phyloP scores from a whole-genome alignment of 2,329 filamentous ascomycete species.

The Diaporthe longicolla region DNA sequence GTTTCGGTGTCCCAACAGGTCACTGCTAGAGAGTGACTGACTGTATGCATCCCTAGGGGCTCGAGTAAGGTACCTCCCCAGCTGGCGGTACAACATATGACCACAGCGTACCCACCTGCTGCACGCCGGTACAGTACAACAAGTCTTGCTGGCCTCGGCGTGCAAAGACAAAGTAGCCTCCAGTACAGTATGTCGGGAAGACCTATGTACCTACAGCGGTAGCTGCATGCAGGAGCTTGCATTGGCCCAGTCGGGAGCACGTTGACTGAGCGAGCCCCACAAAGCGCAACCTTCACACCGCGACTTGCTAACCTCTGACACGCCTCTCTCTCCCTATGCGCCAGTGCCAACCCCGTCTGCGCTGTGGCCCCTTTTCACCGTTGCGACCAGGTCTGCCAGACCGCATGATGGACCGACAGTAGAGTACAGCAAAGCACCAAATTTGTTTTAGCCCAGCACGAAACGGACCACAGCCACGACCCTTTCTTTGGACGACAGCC shows the following conservation, averaged over 20 bases:
- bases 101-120: conserved; percentile 6
- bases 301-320: conserved; percentile 38
- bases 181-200: conserved; percentile 11
- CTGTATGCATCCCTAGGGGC: not conserved
- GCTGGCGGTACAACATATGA: not conserved
- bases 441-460: conserved; percentile 36
- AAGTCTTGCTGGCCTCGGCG: not conserved
- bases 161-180: conserved; percentile 2
- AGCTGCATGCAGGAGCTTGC: conserved; percentile 35
- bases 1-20: conserved; percentile 31
- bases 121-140: conserved; percentile 1
- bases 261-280: conserved; percentile 36
- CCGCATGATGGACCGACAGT: conserved; percentile 37
- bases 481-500: conserved; percentile 34
- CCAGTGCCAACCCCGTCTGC: conserved; percentile 37
- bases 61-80: conserved; percentile 15
- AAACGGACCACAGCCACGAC: conserved; percentile 28
- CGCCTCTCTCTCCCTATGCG: conserved; percentile 28
- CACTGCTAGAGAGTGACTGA: no score
- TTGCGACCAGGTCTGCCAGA: conserved; percentile 34
- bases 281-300: conserved; percentile 39
- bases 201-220: conserved; percentile 27
- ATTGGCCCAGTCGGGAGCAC: conserved; percentile 32
- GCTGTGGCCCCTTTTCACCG: conserved; percentile 40
- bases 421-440: conserved; percentile 39